These are phyloP conservation scores for Balansia obtecta DNA, from an alignment of 2,329 filamentous ascomycete genomes.

Conservation along the genomic window DNA sequence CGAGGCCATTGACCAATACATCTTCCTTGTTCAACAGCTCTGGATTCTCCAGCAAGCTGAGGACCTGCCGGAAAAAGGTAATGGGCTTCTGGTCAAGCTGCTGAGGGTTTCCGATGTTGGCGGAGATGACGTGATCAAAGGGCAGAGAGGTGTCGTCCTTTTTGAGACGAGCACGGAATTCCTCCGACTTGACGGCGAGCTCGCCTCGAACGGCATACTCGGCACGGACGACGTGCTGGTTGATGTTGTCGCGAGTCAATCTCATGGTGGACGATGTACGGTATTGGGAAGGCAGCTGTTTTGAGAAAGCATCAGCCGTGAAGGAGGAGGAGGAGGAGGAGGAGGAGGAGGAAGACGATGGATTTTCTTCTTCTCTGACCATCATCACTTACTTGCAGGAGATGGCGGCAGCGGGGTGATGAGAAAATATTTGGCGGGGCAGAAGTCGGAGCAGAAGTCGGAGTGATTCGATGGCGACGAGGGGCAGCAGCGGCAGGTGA, in stretches of 20 bases:
- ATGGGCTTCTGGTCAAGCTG: slow-evolving; percentile 98
- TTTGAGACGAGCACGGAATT: slow-evolving; percentile 65
- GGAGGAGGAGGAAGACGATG: neutral
- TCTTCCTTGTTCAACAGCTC: slow-evolving; percentile 69
- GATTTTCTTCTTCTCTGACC: too few species aligned
- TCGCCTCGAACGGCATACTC: slow-evolving; percentile 96
- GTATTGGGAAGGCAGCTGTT: slow-evolving; percentile 16
- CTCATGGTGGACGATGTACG: slow-evolving; percentile 25
- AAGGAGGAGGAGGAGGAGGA: neutral
- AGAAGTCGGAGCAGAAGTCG: too few species aligned
- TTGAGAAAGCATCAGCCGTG: slow-evolving; percentile 11
- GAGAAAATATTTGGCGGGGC: slow-evolving; percentile 7
- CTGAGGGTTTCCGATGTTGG: slow-evolving; percentile 98
- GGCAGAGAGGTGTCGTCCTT: slow-evolving; percentile 52
- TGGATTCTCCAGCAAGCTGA: slow-evolving; percentile 87
- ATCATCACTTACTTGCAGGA: neutral
- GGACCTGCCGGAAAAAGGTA: slow-evolving; percentile 96
- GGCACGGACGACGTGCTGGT: slow-evolving; percentile 73
- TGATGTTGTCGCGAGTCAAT: slow-evolving; percentile 79
- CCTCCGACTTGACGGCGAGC: slow-evolving; percentile 84
- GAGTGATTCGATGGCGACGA: too few species aligned
- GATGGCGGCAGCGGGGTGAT: slow-evolving; percentile 4
- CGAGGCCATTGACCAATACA: slow-evolving; percentile 60
- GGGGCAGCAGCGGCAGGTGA: too few species aligned
- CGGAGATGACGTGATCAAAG: slow-evolving; percentile 84